These are phyloP conservation scores for Baorangia bicolor DNA, from an alignment of 768 basidiomycete species.

Conservation along the genomic window DNA sequence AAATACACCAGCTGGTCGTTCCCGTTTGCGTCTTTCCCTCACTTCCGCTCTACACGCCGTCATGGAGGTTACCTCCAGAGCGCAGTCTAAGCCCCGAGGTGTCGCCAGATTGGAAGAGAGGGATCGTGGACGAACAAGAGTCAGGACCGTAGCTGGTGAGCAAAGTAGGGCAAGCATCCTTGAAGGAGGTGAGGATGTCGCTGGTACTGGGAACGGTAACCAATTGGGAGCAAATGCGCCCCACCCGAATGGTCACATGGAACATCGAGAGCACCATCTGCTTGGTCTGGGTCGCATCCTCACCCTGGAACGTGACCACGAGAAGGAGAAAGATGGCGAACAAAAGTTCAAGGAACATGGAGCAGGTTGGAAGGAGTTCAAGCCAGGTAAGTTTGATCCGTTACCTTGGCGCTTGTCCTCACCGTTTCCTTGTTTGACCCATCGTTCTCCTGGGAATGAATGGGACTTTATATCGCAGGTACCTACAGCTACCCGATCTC, in stretches of 20 bases:
- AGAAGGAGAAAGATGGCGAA: conserved; percentile 10
- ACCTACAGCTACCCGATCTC: conserved; percentile 96
- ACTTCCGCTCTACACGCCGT: conserved; percentile 18
- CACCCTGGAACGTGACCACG: conserved; percentile 18
- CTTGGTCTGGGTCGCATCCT: conserved; percentile 38
- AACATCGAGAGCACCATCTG: conserved; percentile 15
- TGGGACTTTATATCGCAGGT: conserved; percentile 44
- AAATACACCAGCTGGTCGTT: neutral
- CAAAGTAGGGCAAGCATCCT: neutral
- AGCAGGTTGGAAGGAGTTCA: conserved; percentile 84
- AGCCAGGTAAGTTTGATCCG: conserved; percentile 57
- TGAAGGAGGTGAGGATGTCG: neutral
- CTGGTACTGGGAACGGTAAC: neutral
- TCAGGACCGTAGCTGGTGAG: conserved; percentile 6
- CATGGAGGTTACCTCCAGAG: conserved; percentile 16
- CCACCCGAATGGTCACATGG: neutral
- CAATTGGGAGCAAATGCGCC: neutral
- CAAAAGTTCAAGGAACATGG: conserved; percentile 41
- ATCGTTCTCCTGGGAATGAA: neutral
- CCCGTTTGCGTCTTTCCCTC: conserved; percentile 21
- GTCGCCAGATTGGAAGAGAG: conserved; percentile 37
- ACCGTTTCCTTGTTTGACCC: neutral
- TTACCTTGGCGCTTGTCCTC: neutral
- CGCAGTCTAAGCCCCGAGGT: conserved; percentile 21
- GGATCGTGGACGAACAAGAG: conserved; percentile 24